Base-by-base conservation (phyloP, 805 yeast genomes). In the Candida tallmaniae region DNA sequence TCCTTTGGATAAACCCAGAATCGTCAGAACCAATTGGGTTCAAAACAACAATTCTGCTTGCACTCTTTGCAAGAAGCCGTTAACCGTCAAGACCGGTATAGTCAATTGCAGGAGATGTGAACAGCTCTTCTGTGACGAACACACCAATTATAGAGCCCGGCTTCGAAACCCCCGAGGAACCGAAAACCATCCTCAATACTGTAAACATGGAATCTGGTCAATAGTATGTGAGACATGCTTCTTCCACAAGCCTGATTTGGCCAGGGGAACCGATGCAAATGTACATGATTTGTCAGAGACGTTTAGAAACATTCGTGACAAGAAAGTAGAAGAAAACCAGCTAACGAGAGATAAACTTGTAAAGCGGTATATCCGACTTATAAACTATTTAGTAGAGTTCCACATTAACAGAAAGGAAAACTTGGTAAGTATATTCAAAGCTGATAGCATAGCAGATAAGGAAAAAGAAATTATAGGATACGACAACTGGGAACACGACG, bases 71-170 rank as follows among this genome's bases (percentile, higher is more conserved):
- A 5, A 17, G 4, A 69, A 60, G 34, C 45, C 40, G 4, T 58
- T 82, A 24, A 69, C 60, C 32, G 60, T 74, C 18, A 71, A 76
- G 38, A 73, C 69, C 44, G 85, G 83, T 0, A 56, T 70, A 2
- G 74, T 76, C 5, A 81, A 86, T 52, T 85, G 96, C 56, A 60
- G 90, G 16, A 74, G 73, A 44, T 88, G 96, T 59, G 96, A 96
- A 0, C 50, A 64, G 17, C 53, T 87, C 12, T 85, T 58, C 50
- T 87, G 96, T 53, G 70, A 71, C 39, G 56, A 52, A 19, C 95
- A 88, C 57, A 65, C 87, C 3, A 52, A 60, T 33, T 78, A 66
- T 45, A 63, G 69, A 34, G 67, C 77, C 29, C 74, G 69, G 46
- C 58, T 87, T 12, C 56, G 72, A 40, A 46, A 54, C n/a, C 43